These are phyloP conservation scores for Citrullus colocynthis DNA, from an alignment of 306 rosid species.

Conservation along the genomic window DNA sequence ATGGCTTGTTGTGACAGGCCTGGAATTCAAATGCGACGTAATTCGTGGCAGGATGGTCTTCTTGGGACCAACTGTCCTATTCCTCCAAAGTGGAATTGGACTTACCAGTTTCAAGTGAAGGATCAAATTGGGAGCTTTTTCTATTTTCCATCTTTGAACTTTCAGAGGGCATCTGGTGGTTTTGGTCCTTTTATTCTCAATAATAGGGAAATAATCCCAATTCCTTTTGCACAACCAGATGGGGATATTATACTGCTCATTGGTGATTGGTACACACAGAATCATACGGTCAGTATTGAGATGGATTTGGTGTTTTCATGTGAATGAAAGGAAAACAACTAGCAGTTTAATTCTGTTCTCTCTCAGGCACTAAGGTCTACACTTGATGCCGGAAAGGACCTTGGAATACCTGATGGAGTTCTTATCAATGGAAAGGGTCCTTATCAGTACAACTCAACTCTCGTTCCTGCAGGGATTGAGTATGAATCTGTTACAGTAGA, in stretches of 20 bases:
- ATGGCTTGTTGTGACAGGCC: conserved; percentile 33
- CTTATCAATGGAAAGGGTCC: conserved; percentile 98
- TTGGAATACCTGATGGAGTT: conserved; percentile 88
- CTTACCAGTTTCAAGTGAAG: conserved; percentile 79
- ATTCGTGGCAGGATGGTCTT: conserved; percentile 88
- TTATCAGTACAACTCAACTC: conserved; percentile 56
- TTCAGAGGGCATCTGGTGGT: conserved; percentile 92
- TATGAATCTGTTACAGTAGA: conserved; percentile 47
- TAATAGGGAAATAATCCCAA: conserved; percentile 38
- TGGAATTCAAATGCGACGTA: conserved; percentile 71
- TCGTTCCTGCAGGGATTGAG: conserved; percentile 54
- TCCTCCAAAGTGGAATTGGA: conserved; percentile 86
- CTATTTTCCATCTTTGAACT: conserved; percentile 62
- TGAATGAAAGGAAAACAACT: background rate
- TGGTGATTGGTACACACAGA: conserved; percentile 72
- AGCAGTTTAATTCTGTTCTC: background rate
- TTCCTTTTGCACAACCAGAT: conserved; percentile 69
- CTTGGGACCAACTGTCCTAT: conserved; percentile 88
- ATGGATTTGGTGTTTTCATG: background rate
- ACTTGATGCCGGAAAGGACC: conserved; percentile 59
- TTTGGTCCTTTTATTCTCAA: conserved; percentile 62
- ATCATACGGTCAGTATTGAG: conserved; percentile 44
- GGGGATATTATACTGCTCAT: conserved; percentile 56
- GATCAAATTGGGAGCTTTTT: conserved; percentile 95
- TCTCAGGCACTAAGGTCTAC: conserved; percentile 43